Evolutionary conservation across 148 eudicot genomes (phyloP), one percentile per base, ranked within the genome.

Genomic region (Rhododendron mucronatum): DNA sequence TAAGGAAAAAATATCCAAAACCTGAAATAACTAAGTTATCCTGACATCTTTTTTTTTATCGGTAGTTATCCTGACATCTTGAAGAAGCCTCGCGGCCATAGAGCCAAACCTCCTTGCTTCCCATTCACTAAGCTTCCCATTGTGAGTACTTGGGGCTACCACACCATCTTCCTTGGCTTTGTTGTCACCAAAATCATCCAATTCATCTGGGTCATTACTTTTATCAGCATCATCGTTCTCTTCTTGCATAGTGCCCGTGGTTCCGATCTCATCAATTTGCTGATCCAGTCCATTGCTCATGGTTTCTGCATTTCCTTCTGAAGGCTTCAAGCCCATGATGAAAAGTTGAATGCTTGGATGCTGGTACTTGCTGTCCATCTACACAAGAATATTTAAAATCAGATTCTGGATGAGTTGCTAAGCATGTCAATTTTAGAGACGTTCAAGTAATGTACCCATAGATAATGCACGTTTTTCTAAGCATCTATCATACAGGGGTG

Each of bases 61-160:
- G 21, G 59, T 18, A 35, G 89, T 80, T 53, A 94, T 94, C 73
- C 90, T 94, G 71, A 96, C 93, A 92, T 94, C 98, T 71, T 93
- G 92, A 80, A 96, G 94, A 83, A 96, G 98, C 55, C 96, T 91
- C 74, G 99, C 99, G 63, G 99, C 99, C 99, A 96, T 96, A 76
- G 98, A 92, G 11, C 99, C 99, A 75, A 84, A 90, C 90, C 99
- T 96, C 88, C 98, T 91, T 20, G 93, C 93, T 89, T 96, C 97
- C 98, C 99, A 96, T 37, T 94, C 94, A 87, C 90, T 89, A 82
- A 93, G 94, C 78, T 89, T 89, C 85, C 82, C 88, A 76, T 82
- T 83, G 44, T 65, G 84, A 87, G 59, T 82, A 83, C 81, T 74
- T 44, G 81, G 53, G 48, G 84, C 81, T 59, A 77, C n/a, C 47